A percentile compares a stretch with the other conserved stretches of the same genome.
Evolutionary conservation across 495 filamentous ascomycete species (phyloP).

Genomic region (Parmelia sp.): DNA sequence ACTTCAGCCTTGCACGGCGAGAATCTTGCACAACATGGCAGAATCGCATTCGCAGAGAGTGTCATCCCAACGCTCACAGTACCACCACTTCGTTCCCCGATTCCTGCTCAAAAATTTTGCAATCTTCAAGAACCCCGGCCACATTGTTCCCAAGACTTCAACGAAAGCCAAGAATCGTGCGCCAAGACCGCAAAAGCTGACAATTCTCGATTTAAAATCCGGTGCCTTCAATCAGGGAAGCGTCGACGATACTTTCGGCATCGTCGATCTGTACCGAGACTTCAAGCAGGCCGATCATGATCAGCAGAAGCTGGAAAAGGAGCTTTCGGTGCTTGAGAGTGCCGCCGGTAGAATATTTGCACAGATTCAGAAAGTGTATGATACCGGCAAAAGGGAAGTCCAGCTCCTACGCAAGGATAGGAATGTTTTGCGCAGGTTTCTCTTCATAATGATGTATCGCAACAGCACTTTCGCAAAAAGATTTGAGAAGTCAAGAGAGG

Average conservation of each 20-base stretch:
- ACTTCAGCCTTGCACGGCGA: background rate
- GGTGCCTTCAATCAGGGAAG: conserved; percentile 30
- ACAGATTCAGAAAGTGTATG: conserved; percentile 28
- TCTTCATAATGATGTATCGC: conserved; percentile 51
- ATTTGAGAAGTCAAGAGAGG: conserved; percentile 30
- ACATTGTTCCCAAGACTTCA: conserved; percentile 6
- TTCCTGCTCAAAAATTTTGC: conserved; percentile 44
- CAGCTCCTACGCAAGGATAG: conserved; percentile 37
- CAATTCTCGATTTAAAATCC: conserved; percentile 21
- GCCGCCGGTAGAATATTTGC: conserved; percentile 30
- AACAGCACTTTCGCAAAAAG: conserved; percentile 29
- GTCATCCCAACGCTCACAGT: conserved; percentile 22
- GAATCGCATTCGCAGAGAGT: background rate
- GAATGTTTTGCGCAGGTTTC: conserved; percentile 42
- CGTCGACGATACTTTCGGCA: conserved; percentile 35
- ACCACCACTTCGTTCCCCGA: conserved; percentile 46
- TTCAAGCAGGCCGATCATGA: conserved; percentile 19
- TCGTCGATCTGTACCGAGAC: conserved; percentile 42
- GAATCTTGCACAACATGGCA: background rate
- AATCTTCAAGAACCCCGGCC: conserved; percentile 22
- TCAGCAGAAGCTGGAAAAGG: conserved; percentile 34
- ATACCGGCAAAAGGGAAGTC: conserved; percentile 23
- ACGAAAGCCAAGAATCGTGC: conserved; percentile 1
- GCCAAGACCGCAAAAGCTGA: conserved; percentile 15
- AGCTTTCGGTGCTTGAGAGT: conserved; percentile 34